Conservation (phyloP, 345 rosid species). For the Heritiera fomes region DNA sequence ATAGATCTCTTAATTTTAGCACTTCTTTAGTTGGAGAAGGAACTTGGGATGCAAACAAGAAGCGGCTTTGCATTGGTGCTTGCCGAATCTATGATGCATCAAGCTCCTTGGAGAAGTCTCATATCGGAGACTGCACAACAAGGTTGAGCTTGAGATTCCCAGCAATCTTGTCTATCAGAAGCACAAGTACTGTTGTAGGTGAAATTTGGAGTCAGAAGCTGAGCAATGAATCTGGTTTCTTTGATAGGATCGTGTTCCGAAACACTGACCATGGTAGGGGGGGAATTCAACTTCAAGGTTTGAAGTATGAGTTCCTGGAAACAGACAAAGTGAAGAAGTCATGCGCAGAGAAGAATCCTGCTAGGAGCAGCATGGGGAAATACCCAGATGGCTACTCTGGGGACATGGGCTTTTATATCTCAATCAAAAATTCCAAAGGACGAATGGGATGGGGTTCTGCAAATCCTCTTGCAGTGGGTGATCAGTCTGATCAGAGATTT, state of each 20-base stretch:
- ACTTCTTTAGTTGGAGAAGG: conserved; percentile 49
- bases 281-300: conserved; percentile 16
- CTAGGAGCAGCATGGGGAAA: conserved; percentile 18
- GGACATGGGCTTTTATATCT: conserved; percentile 34
- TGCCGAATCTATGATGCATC: conserved; percentile 28
- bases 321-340: conserved; percentile 23
- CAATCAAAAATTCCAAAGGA: conserved; percentile 21
- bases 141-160: conserved; percentile 39
- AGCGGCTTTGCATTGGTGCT: conserved; percentile 34
- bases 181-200: conserved; percentile 32
- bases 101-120: conserved; percentile 30
- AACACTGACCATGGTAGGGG: neutral
- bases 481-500: conserved; percentile 11
- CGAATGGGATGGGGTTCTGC: conserved; percentile 30
- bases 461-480: conserved; percentile 41
- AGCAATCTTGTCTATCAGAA: conserved; percentile 34
- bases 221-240: conserved; percentile 37
- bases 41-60: conserved; percentile 40
- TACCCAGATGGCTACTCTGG: conserved; percentile 37
- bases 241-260: conserved; percentile 26
- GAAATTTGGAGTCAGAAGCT: conserved; percentile 33
- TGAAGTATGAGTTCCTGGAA: conserved; percentile 42
- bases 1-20: conserved; percentile 16
- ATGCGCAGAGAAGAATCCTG: conserved; percentile 23
- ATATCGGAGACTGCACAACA: conserved; percentile 47